phyloP scores from a whole-genome alignment of 164 flowering plant species.

The Dillenia turbinata region DNA sequence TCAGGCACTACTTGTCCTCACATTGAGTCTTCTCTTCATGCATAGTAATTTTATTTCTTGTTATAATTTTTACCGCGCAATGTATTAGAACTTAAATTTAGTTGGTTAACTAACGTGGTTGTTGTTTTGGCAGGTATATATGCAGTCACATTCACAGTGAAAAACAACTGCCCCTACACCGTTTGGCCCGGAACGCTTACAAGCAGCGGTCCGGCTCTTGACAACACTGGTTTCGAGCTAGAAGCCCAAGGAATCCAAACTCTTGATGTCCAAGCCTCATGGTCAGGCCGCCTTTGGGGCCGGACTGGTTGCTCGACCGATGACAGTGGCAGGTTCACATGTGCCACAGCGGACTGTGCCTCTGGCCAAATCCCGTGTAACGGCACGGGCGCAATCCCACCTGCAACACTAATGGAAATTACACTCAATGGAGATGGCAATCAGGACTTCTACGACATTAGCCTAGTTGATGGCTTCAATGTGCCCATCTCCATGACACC shows the following conservation, averaged over 20 bases:
- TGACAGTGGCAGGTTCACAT: slow-evolving; percentile 8
- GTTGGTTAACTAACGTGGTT: too few relatives aligned
- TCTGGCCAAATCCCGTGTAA: slow-evolving; percentile 25
- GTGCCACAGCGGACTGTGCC: slow-evolving; percentile 37
- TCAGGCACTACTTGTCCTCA: too few relatives aligned
- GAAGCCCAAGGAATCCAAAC: background rate
- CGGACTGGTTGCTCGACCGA: background rate
- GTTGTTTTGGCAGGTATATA: too few relatives aligned
- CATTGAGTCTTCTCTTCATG: too few relatives aligned
- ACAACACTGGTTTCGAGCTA: background rate
- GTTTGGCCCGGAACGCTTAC: background rate
- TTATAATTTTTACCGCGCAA: too few relatives aligned
- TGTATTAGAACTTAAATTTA: too few relatives aligned
- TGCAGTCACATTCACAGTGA: too few relatives aligned
- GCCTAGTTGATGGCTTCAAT: slow-evolving; percentile 41
- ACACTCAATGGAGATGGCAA: slow-evolving; percentile 14
- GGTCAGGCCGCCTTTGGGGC: slow-evolving; percentile 2
- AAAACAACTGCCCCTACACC: background rate
- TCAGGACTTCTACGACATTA: slow-evolving; percentile 29
- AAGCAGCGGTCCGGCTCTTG: background rate
- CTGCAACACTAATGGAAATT: slow-evolving; percentile 36
- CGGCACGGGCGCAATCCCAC: slow-evolving; percentile 35
- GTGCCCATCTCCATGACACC: slow-evolving; percentile 15
- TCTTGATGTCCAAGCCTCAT: background rate
- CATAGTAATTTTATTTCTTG: too few relatives aligned